phyloP scores from a whole-genome alignment of 169 alveolate species.

The Plasmodium gaboni region DNA sequence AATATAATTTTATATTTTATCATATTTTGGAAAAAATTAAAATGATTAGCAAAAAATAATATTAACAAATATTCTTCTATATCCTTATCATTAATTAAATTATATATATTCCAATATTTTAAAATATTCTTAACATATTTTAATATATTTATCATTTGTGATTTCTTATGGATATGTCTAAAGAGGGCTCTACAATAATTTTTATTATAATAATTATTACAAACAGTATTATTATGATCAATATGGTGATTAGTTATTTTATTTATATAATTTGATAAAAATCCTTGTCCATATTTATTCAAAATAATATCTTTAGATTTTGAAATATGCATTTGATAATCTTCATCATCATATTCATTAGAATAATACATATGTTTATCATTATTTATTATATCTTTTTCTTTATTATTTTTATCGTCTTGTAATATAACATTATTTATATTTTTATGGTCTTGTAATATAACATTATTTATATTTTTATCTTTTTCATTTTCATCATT shows the following conservation, averaged over 20 bases:
- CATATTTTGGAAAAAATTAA: conserved; percentile 41
- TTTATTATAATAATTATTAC: not conserved
- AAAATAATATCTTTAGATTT: conserved; percentile 4
- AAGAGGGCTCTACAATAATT: conserved; percentile 7
- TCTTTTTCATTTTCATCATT: not conserved
- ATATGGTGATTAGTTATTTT: not conserved
- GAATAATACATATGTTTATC: not conserved
- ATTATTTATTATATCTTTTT: not conserved
- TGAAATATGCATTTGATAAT: conserved; percentile 19
- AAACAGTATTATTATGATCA: no score
- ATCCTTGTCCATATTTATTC: conserved; percentile 58
- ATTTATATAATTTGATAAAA: conserved; percentile 29
- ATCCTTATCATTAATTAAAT: conserved; percentile 14
- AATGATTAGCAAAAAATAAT: conserved; percentile 71
- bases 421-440: no score
- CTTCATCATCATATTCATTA: conserved; percentile 11
- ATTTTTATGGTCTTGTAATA: no score
- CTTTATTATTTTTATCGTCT: not conserved
- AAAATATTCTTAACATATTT: conserved; percentile 24
- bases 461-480: not conserved
- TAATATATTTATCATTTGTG: conserved; percentile 37
- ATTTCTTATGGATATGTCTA: conserved; percentile 24
- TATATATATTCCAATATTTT: conserved; percentile 40
- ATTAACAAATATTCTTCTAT: conserved; percentile 44
- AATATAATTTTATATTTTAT: conserved; percentile 41